A percentile compares a stretch with the other conserved stretches of the same genome.
These are phyloP conservation scores for Macadamia tetraphylla DNA, from an alignment of 164 flowering plant species.

Conservation along the genomic window DNA sequence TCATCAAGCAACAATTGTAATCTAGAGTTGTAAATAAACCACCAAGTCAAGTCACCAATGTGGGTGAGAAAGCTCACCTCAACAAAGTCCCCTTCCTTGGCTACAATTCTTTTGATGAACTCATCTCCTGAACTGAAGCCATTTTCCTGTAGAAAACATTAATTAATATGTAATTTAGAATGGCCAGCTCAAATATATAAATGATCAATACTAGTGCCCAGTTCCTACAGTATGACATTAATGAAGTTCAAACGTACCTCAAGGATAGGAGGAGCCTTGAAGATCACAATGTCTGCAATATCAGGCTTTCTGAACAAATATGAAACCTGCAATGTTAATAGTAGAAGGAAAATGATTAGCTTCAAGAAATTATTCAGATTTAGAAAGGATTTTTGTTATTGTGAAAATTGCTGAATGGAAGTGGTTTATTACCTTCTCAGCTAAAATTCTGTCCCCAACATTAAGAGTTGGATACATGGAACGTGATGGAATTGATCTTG, in stretches of 20 bases:
- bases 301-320: conserved; percentile 74
- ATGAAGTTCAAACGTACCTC: conserved; percentile 38
- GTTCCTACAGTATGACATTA: background rate
- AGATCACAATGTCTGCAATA: conserved; percentile 85
- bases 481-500: conserved; percentile 76
- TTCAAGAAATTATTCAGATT: background rate
- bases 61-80: conserved; percentile 45
- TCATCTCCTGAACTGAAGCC: conserved; percentile 70
- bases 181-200: background rate
- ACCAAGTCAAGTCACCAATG: background rate
- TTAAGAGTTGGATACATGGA: conserved; percentile 94
- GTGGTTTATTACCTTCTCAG: conserved; percentile 68
- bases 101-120: conserved; percentile 90
- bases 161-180: background rate
- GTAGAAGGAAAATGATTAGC: background rate
- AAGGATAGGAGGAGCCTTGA: conserved; percentile 75
- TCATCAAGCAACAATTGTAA: background rate
- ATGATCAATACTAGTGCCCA: background rate
- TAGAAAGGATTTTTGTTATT: too few relatives aligned
- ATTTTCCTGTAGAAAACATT: conserved; percentile 39
- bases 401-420: too few relatives aligned
- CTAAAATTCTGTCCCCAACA: conserved; percentile 81
- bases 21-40: background rate
- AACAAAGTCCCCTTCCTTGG: conserved; percentile 81
- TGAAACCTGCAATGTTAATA: conserved; percentile 57